Conservation (phyloP, 2,329 filamentous ascomycete genomes). For the Colletotrichum horii region DNA sequence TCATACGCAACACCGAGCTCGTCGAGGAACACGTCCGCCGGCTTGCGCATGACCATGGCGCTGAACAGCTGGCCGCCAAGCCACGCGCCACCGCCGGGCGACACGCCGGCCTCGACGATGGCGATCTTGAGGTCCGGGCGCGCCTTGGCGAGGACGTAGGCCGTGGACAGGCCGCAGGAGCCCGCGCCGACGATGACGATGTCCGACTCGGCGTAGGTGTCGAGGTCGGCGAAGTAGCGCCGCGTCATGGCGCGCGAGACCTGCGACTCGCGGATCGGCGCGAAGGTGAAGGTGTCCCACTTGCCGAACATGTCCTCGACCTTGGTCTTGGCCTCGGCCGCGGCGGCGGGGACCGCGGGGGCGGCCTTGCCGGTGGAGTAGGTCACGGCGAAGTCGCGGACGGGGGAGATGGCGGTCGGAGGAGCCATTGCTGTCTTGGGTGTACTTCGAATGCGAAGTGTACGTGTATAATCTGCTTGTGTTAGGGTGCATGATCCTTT, state of each 20-base stretch:
- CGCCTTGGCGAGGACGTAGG: conserved; percentile 82
- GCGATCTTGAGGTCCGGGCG: conserved; percentile 92
- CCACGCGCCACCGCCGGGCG: conserved; percentile 89
- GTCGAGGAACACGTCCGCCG: conserved; percentile 81
- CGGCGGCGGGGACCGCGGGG: conserved; percentile 61
- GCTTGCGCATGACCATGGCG: conserved; percentile 95
- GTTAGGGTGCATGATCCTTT: conserved; percentile 86
- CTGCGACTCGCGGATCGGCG: conserved; percentile 88
- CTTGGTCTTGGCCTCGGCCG: conserved; percentile 33
- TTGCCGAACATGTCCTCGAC: conserved; percentile 65
- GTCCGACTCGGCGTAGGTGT: conserved; percentile 89
- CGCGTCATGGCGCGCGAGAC: conserved; percentile 93
- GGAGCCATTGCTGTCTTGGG: conserved; percentile 72
- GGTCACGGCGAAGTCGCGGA: conserved; percentile 46
- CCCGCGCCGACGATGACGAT: conserved; percentile 93
- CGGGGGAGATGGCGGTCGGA: conserved; percentile 69
- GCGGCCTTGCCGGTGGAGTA: conserved; percentile 23
- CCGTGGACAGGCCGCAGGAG: conserved; percentile 83
- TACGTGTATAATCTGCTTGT: background rate
- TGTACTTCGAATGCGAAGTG: background rate
- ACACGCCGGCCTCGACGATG: conserved; percentile 86
- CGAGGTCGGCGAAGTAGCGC: conserved; percentile 90
- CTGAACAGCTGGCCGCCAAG: conserved; percentile 93
- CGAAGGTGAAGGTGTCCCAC: conserved; percentile 84
- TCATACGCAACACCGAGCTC: conserved; percentile 87